phyloP scores from a whole-genome alignment of 495 filamentous ascomycete genomes.

The Penicillium subrubescens region DNA sequence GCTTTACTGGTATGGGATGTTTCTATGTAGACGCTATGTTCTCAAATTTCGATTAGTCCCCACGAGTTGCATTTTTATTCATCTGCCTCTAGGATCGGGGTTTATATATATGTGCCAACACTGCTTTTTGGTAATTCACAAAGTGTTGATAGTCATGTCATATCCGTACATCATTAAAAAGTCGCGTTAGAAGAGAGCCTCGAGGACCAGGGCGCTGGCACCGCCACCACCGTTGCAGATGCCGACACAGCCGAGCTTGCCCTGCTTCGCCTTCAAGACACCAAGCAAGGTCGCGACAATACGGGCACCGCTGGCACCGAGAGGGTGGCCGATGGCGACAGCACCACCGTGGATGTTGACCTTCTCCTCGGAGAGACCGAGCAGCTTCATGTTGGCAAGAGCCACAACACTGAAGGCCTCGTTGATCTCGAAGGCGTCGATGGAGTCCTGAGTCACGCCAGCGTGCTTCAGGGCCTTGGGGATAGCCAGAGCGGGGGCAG shows the following conservation, averaged over 20 bases:
- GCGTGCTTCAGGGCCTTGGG: conserved; percentile 96
- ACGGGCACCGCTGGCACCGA: conserved; percentile 90
- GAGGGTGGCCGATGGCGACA: conserved; percentile 92
- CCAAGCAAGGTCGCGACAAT: conserved; percentile 90
- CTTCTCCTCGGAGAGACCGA: conserved; percentile 75
- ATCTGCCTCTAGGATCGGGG: background rate
- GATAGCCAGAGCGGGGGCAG: conserved; percentile 89
- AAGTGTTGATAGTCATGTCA: conserved; percentile 24
- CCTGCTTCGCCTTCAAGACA: conserved; percentile 85
- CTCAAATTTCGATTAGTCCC: conserved; percentile 3
- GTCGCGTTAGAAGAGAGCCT: conserved; percentile 49
- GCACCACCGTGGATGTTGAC: conserved; percentile 96
- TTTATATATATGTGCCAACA: conserved; percentile 17
- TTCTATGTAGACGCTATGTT: background rate
- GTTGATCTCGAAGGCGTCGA: conserved; percentile 98
- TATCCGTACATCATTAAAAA: conserved; percentile 33
- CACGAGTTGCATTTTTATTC: background rate
- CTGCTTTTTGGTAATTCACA: conserved; percentile 17
- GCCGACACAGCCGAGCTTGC: conserved; percentile 88
- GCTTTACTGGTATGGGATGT: too few species aligned
- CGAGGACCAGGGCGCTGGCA: conserved; percentile 87
- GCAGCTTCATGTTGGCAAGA: conserved; percentile 90
- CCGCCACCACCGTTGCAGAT: conserved; percentile 99
- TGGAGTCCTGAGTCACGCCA: conserved; percentile 66
- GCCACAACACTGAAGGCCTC: conserved; percentile 98